Conservation (phyloP, 2,329 filamentous ascomycete genomes). For the Fusarium piperis region DNA sequence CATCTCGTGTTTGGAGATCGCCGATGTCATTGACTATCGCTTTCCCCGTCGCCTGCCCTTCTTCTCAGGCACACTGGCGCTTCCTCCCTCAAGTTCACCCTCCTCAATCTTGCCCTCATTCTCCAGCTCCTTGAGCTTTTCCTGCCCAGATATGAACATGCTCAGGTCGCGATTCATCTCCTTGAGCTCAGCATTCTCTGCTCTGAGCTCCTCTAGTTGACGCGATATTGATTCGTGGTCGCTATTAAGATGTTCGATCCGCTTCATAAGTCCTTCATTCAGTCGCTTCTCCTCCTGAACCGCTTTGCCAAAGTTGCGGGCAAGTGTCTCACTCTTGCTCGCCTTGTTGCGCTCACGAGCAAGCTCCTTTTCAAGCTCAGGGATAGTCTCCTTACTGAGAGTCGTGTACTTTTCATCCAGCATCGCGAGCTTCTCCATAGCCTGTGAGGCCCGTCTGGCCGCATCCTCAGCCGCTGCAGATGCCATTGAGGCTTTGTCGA, state of each 20-base stretch:
- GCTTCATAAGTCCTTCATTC: conserved; percentile 80
- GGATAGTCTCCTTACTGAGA: conserved; percentile 66
- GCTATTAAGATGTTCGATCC: conserved; percentile 78
- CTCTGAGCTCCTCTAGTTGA: conserved; percentile 65
- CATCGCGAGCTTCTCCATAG: conserved; percentile 58
- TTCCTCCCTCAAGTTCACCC: conserved; percentile 80
- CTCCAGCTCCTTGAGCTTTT: conserved; percentile 79
- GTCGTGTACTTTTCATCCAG: conserved; percentile 60
- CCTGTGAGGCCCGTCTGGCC: conserved; percentile 57
- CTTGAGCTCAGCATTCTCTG: conserved; percentile 76
- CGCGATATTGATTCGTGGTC: conserved; percentile 67
- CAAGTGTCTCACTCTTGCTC: conserved; percentile 77
- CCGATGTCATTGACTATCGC: conserved; percentile 16
- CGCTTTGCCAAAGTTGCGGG: conserved; percentile 77
- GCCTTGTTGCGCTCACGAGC: conserved; percentile 74
- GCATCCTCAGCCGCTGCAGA: conserved; percentile 73
- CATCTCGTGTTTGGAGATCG: neutral
- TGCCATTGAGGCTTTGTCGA: conserved; percentile 86
- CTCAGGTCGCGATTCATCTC: conserved; percentile 88
- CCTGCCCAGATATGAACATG: conserved; percentile 86
- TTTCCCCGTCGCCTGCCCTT: conserved; percentile 65
- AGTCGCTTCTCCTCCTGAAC: conserved; percentile 89
- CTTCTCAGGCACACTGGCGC: conserved; percentile 71
- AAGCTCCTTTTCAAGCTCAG: conserved; percentile 77
- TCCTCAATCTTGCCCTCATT: conserved; percentile 66